phyloP scores from a whole-genome alignment of 2,329 filamentous ascomycete species.

The Lachnellula arida region DNA sequence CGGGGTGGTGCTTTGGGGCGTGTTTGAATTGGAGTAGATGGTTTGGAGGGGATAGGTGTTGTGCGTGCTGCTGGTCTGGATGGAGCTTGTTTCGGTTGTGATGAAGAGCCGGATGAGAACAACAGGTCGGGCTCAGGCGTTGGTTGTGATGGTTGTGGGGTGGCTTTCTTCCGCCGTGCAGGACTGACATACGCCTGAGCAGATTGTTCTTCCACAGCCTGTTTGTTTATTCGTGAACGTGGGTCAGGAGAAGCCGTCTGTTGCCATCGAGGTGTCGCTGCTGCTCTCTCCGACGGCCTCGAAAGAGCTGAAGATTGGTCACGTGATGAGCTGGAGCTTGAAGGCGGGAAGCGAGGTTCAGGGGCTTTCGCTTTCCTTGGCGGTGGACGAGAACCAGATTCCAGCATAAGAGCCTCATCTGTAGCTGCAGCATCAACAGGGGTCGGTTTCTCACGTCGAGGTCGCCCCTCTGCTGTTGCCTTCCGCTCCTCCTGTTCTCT shows the following conservation, averaged over 20 bases:
- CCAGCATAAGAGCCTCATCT: constrained; percentile 76
- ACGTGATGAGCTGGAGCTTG: constrained; percentile 32
- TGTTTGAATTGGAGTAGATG: constrained; percentile 40
- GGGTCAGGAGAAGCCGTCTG: constrained; percentile 44
- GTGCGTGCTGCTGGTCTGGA: constrained; percentile 32
- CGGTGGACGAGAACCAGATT: constrained; percentile 57
- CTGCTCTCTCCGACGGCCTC: constrained; percentile 38
- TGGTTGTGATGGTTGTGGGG: constrained; percentile 32
- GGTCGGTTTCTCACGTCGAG: constrained; percentile 16
- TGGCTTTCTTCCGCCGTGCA: constrained; percentile 68
- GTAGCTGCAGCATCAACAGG: constrained; percentile 42
- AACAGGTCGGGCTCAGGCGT: constrained; percentile 59
- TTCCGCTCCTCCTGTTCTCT: constrained; percentile 35
- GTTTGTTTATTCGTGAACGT: constrained; percentile 62
- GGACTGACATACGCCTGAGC: constrained; percentile 85
- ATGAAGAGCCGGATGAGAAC: constrained; percentile 37
- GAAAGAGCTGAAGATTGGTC: constrained; percentile 47
- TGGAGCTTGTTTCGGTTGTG: constrained; percentile 30
- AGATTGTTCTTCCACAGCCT: constrained; percentile 73
- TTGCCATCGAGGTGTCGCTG: constrained; percentile 56
- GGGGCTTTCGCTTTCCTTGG: constrained; percentile 30
- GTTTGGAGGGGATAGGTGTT: constrained; percentile 39
- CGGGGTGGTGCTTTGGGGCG: constrained; percentile 45
- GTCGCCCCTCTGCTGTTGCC: constrained; percentile 31
- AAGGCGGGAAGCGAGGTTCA: constrained; percentile 18